Evolutionary conservation across 768 basidiomycete genomes (phyloP).

Genomic region (Dacryopinax primogenitus): DNA sequence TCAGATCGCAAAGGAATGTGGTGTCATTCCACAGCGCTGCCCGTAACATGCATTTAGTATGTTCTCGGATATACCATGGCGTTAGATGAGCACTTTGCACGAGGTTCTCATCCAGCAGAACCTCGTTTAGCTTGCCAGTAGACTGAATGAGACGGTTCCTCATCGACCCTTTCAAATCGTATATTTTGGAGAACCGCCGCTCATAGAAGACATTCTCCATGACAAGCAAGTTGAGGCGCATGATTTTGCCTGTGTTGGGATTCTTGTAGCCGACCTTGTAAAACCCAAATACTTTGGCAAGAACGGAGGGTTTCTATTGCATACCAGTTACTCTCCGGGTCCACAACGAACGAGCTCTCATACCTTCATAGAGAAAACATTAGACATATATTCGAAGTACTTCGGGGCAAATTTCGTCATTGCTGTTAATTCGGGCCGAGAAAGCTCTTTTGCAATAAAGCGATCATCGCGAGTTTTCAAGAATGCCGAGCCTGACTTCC

Average conservation of each 20-base stretch:
- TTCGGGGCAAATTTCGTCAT: slow-evolving; percentile 95
- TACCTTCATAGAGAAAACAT: slow-evolving; percentile 75
- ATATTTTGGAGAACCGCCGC: slow-evolving; percentile 84
- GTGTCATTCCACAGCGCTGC: slow-evolving; percentile 90
- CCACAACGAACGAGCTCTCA: slow-evolving; percentile 11
- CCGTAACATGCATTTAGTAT: slow-evolving; percentile 82
- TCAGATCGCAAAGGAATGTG: slow-evolving; percentile 84
- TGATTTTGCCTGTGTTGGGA: slow-evolving; percentile 51
- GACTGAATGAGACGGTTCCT: slow-evolving; percentile 86
- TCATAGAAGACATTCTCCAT: slow-evolving; percentile 99
- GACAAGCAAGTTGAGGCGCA: slow-evolving; percentile 88
- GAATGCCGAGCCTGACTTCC: slow-evolving; percentile 94
- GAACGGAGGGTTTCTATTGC: slow-evolving; percentile 70
- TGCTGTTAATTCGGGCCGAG: slow-evolving; percentile 77
- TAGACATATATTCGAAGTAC: slow-evolving; percentile 97
- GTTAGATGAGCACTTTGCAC: slow-evolving; percentile 81
- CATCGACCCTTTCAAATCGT: slow-evolving; percentile 92
- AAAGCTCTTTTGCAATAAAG: slow-evolving; percentile 95
- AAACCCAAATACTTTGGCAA: slow-evolving; percentile 95
- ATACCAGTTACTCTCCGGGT: slow-evolving; percentile 15
- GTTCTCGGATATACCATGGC: slow-evolving; percentile 92
- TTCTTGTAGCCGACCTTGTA: slow-evolving; percentile 88
- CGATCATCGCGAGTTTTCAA: slow-evolving; percentile 94
- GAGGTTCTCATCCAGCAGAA: slow-evolving; percentile 90
- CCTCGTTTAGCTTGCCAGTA: slow-evolving; percentile 82